Conservation (phyloP, 306 rosid genomes). For the Arachis hypogaea region DNA sequence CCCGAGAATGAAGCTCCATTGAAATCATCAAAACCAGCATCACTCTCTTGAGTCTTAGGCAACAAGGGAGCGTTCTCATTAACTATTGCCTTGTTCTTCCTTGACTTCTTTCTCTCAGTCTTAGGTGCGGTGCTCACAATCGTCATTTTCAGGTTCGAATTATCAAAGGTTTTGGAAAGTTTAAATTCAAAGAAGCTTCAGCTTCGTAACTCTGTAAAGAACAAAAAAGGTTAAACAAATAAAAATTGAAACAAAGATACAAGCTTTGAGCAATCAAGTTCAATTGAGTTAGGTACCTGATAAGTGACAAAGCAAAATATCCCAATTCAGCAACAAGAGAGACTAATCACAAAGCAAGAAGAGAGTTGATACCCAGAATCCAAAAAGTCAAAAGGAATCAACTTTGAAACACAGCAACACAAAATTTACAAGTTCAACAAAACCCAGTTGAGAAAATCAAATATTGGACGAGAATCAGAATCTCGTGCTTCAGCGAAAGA, state of each 20-base stretch:
- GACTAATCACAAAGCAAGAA: background rate
- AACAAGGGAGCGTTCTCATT: conserved; percentile 81
- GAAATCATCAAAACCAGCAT: conserved; percentile 74
- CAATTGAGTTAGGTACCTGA: conserved; percentile 37
- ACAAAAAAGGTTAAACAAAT: background rate
- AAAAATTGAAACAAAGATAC: conserved; percentile 12
- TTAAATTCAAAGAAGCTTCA: conserved; percentile 36
- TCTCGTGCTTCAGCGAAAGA: conserved; percentile 12
- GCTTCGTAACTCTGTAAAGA: conserved; percentile 32
- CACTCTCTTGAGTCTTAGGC: conserved; percentile 61
- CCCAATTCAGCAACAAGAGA: conserved; percentile 28
- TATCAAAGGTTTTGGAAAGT: background rate
- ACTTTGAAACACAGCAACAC: conserved; percentile 19
- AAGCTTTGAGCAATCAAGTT: conserved; percentile 29
- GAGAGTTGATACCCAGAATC: conserved; percentile 34
- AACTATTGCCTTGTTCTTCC: conserved; percentile 58
- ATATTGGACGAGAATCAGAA: conserved; percentile 11
- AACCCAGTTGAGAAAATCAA: conserved; percentile 37
- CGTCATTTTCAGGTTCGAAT: conserved; percentile 57
- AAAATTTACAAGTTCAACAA: conserved; percentile 30
- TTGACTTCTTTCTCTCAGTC: conserved; percentile 60
- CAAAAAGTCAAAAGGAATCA: conserved; percentile 27
- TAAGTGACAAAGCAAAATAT: background rate
- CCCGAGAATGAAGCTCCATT: conserved; percentile 92
- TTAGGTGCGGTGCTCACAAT: conserved; percentile 55